Base-by-base conservation (phyloP, 148 eudicot genomes). In the Silene conica region DNA sequence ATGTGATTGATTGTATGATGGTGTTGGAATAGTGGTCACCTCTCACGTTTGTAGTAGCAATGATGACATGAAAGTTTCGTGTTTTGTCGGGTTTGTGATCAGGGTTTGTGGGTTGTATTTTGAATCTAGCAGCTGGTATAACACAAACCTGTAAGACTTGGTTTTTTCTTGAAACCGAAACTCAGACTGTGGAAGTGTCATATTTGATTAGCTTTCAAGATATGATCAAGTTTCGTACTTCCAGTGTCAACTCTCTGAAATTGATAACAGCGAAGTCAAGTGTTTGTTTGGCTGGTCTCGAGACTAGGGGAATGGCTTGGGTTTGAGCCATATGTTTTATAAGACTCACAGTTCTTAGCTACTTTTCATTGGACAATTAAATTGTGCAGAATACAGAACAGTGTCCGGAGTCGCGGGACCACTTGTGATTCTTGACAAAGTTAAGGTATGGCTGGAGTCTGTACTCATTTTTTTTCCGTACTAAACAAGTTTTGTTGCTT, bases 361-460 rank as follows among this genome's bases (percentile, higher is more conserved):
- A 45, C 34, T 69, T 43, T 22, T 69, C 52, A 63, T 20, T 68
- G 21, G 15, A 21, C 12, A 10, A 21, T 46, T 52, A 16, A 71
- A 71, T 71, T 71, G 46, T 78, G 64, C 86, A 88, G 89, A 86
- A 67, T 87, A 86, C 68, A 80, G 87, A 72, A 88, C 91, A 34
- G 87, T 86, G 31, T 88, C 88, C 4, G 91, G 87, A 70, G 88
- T 87, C 64, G 91, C 87, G 69, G 88, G 91, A 64, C 91, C 88
- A 23, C 80, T 85, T 58, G 89, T 85, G 69, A 88, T 88, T 76
- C 87, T 88, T 41, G 91, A 88, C 12, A 88, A 81, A 83, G 99
- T 95, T 26, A 95, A 95, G 97, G 99, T 92, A 72, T 60, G 87
- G 87, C 52, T 50, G 38, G 5, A 63, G 25, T 71, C n/a, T n/a